Conservation (phyloP, 306 rosid genomes). For the Sicyos baderoa region DNA sequence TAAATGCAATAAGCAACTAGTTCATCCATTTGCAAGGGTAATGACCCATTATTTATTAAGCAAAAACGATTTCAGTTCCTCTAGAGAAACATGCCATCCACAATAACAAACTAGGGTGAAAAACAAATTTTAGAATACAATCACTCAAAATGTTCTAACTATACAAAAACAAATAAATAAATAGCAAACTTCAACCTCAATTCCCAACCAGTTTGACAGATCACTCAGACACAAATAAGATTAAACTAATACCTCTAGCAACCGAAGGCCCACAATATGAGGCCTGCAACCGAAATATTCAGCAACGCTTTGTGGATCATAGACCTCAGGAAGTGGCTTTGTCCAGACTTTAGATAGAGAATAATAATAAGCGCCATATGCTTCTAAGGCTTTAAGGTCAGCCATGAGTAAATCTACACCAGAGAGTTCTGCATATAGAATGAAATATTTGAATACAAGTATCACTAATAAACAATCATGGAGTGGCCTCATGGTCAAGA, state of each 20-base stretch:
- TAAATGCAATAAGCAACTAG: constrained; percentile 25
- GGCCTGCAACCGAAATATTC: constrained; percentile 74
- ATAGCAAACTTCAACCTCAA: not conserved
- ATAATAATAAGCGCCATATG: constrained; percentile 62
- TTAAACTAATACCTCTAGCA: constrained; percentile 57
- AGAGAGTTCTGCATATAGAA: constrained; percentile 45
- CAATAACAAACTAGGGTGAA: not conserved
- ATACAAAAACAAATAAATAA: not conserved
- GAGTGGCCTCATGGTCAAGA: too few relatives aligned
- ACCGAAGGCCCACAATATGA: constrained; percentile 65
- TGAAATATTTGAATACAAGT: constrained; percentile 10
- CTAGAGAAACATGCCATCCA: not conserved
- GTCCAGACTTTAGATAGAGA: constrained; percentile 67
- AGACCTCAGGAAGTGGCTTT: constrained; percentile 80
- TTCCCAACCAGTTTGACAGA: not conserved
- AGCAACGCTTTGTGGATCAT: constrained; percentile 64
- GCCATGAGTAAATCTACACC: constrained; percentile 69
- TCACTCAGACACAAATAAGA: not conserved
- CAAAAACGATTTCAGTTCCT: not conserved
- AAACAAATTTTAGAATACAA: not conserved
- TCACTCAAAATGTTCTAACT: not conserved
- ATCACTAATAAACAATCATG: not conserved
- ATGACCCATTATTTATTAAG: not conserved
- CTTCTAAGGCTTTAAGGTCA: constrained; percentile 79
- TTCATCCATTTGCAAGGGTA: constrained; percentile 3